Evolutionary conservation across 2,329 filamentous ascomycete genomes (phyloP), one percentile per base, ranked within the genome.

Genomic region (Neospermospora avenae): DNA sequence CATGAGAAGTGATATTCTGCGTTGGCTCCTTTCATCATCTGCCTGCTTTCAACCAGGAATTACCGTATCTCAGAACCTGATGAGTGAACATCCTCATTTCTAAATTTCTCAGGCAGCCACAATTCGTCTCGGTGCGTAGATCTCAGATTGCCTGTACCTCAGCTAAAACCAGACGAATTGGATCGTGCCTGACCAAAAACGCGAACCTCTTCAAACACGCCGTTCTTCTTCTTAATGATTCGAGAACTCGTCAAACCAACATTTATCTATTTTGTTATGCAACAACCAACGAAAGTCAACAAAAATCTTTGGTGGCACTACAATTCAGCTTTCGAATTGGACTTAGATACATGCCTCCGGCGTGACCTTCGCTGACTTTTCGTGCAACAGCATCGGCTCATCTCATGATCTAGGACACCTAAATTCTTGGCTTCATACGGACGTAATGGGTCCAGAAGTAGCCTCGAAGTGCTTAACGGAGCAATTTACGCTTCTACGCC

Each of bases 361-460:
- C 31, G 48, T 51, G 48, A 51, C 48, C 51, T 31, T 42, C 51
- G 51, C 51, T 54, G 35, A 42, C 51, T 42, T 42, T 54, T 54
- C 14, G 51, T 54, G 24, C 51, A 28, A 54, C 51, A 54, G 22
- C 35, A 25, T 16, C 51, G 51, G 51, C 22, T 35, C 51, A 42
- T 41, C 51, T 54, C 20, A 25, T 20, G 13, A 54, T 42, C 13
- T 35, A 54, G 37, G 22, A 31, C 2, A 13, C 34, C 25, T 22
- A 24, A 3, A 8, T 22, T 13, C 31, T 51, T 35, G 28, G 18
- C 18, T 24, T 22, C 11, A n/a, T 54, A 54, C 51, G 51, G 51
- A 25, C 51, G 51, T 54, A 54, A 41, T 39, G 10, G 18, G 39
- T 25, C n/a, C 18, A 14, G 20, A 49, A 25, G 25, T n/a, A 41